Evolutionary conservation across 805 yeast species (phyloP), one percentile per base, ranked within the genome.

Genomic region (Ogataea degrootiae): DNA sequence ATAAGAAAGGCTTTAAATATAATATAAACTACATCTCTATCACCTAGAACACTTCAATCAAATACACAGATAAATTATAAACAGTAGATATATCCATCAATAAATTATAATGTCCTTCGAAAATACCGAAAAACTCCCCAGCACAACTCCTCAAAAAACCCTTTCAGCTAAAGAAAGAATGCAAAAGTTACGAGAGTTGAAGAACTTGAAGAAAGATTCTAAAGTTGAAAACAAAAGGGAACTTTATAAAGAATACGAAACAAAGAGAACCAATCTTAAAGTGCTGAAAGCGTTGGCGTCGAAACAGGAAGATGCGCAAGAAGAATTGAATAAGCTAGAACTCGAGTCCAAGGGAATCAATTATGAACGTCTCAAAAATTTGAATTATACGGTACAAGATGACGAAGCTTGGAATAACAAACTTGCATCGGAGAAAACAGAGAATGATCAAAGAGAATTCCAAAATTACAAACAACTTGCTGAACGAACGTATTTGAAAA

Each of bases 351-450:
- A 56, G 12, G 77, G 75, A 0, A 71, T 68, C 37, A 71, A 71
- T 44, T 65, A 57, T 43, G 76, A 72, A 37, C 64, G 79, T 23
- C 59, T 65, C 46, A 68, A 72, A 45, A 77, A 73, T 43, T 69
- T 77, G 76, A 77, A 77, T 46, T 78, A 79, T 65, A 75, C 86
- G 0, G 74, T 83, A 5, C 85, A 80, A 45, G 87, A 86, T 45
- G 73, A 80, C 47, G 85, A 82, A 52, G 68, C 69, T 45, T 85
- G 90, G 90, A 76, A 80, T 22, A 66, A 57, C 29, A 73, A 70
- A 45, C 58, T 65, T 46, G 64, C 57, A 39, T 52, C 55, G 42
- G 67, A 63, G 44, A 53, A 55, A 37, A 52, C 52, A 6, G 63
- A 67, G 7, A 51, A 53, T 6, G 54, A 55, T 11, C 62, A 62